phyloP scores from a whole-genome alignment of 441 rosid genomes.

The Lepidium campestre region DNA sequence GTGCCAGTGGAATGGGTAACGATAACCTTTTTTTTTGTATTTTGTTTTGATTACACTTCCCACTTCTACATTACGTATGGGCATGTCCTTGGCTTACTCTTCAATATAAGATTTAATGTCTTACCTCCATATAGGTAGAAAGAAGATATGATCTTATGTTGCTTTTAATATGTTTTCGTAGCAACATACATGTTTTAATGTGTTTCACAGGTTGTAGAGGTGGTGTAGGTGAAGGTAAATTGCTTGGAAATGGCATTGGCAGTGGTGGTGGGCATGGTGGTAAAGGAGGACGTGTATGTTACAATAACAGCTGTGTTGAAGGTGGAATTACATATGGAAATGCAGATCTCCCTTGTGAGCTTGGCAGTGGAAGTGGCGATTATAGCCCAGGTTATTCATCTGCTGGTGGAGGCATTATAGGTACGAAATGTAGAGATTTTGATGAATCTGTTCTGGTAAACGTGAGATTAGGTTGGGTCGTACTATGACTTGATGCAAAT shows the following conservation, averaged over 20 bases:
- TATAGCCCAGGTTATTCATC: conserved; percentile 56
- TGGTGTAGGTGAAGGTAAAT: conserved; percentile 82
- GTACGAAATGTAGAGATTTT: conserved; percentile 37
- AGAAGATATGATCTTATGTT: conserved; percentile 2
- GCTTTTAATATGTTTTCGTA: not conserved
- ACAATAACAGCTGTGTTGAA: conserved; percentile 44
- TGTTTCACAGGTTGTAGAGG: conserved; percentile 87
- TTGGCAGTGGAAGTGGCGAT: conserved; percentile 99
- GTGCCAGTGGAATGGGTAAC: conserved; percentile 93
- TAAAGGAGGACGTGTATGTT: conserved; percentile 82
- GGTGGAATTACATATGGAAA: conserved; percentile 93
- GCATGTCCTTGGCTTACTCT: conserved; percentile 17
- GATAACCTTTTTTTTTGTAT: conserved; percentile 10
- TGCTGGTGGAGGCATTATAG: conserved; percentile 95
- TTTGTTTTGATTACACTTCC: conserved; percentile 14
- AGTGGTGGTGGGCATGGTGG: conserved; percentile 99
- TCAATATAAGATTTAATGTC: conserved; percentile 11
- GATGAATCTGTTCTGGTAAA: conserved; percentile 5
- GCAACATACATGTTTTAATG: conserved; percentile 7
- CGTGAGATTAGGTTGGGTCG: conserved; percentile 5
- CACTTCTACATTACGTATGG: conserved; percentile 5
- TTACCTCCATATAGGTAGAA: conserved; percentile 16
- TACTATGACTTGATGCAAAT: conserved; percentile 3
- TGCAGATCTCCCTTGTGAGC: conserved; percentile 92
- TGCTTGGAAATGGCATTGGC: conserved; percentile 69